Base-by-base conservation (phyloP, 1,284 basidiomycete species). In the Rhodotorula mucilaginosa region DNA sequence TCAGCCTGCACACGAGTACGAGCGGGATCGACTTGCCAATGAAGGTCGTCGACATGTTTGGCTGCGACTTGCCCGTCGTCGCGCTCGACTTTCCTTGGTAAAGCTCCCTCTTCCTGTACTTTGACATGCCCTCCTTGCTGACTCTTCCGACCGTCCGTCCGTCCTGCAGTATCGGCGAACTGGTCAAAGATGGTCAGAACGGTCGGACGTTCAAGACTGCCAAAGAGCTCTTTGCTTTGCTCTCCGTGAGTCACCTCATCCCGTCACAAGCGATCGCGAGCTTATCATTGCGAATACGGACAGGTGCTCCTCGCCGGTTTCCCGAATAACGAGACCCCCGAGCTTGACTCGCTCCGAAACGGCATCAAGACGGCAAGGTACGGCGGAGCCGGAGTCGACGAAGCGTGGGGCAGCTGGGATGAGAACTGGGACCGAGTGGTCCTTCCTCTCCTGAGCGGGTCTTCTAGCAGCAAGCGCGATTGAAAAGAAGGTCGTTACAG, bases 1-100 rank as follows among this genome's bases (percentile, higher is more conserved):
- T 99, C 61, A 93, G 89, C 69, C 83, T 99, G 68, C 97, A 99
- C 81, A 87, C 89, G 23, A 93, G 91, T 80, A 94, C 92, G 1
- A 96, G 92, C 0, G 91, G 88, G 0, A 83, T 96, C 59, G 97
- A 99, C 81, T 84, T 99, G 65, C 97, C 97, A 2, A 99, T 99
- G 97, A 99, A 99, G 82, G 89, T 99, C 15, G 95, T 99, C 3
- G 97, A 99, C 81, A 98, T 99, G 97, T 97, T 99, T 81, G 97
- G 97, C 0, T 98, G 94, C 76, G 90, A 88, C 3, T 83, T 97
- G 64, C 95, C 95, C 0, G 97, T 98, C 6, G 91, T 95, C 74
- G 95, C 97, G 1, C 84, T 94, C 13, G 85, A 89, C 58, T 99
- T 97, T 80, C 83, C 85, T 52, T 97, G 91, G 92, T 93, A 74